Base-by-base conservation (phyloP, 257 asterid species). In the Phtheirospermum japonicum region DNA sequence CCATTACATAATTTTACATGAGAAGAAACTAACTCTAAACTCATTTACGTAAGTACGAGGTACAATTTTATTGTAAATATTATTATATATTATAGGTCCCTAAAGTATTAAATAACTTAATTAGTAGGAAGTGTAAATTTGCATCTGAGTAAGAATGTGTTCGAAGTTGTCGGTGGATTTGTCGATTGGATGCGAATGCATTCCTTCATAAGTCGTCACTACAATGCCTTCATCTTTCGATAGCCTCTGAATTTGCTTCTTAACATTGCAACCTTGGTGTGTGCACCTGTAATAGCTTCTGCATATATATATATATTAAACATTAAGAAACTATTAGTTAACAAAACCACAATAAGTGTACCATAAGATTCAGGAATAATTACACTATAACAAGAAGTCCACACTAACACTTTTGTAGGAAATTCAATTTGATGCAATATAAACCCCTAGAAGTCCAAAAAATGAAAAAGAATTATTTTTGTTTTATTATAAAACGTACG, bases 251-350 rank as follows among this genome's bases (percentile, higher is more conserved):
- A 90, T 85, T 76, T 87, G 97, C 64, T 90, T 90, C 59, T 90
- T 90, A 13, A 90, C 97, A 51, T 78, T 83, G 77, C 97, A 90
- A 0, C 92, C 94, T 80, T 85, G 93, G 17, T 87, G 82, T 0
- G 97, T 90, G 73, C 97, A 90, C 57, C 87, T 64, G 57, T 90
- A 90, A 31, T 90, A 90, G 72, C 97, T 90, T 70, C 97, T 90
- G 82, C 76, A n/a, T n/a, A n/a, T n/a, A n/a, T n/a, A n/a, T n/a
- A n/a, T n/a, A n/a, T n/a, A n/a, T n/a, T n/a, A n/a, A n/a, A n/a
- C n/a, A n/a, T n/a, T n/a, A n/a, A n/a, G n/a, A n/a, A n/a, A n/a
- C n/a, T n/a, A n/a, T n/a, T n/a, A n/a, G n/a, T n/a, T n/a, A n/a
- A n/a, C n/a, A n/a, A n/a, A n/a, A n/a, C n/a, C n/a, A n/a, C n/a